Evolutionary conservation across 768 basidiomycete genomes (phyloP), one percentile per base, ranked within the genome.

Genomic region (Boletellus emodensis): DNA sequence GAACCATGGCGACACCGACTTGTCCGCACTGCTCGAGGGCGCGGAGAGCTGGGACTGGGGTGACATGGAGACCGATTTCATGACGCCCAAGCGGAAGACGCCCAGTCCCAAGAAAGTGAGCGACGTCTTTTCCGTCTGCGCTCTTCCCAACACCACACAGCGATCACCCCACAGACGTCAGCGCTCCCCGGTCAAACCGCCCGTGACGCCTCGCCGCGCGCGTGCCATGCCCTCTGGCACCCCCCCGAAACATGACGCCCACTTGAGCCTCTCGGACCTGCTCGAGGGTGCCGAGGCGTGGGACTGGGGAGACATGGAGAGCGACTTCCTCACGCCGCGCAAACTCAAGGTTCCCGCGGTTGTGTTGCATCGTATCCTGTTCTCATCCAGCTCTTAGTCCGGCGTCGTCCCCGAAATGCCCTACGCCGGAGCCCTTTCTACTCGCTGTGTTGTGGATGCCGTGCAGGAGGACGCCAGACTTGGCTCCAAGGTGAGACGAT

Each of bases 11-110:
- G 35, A 37, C 24, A 78, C 84, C 51, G 79, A 84, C 52, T 57
- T 84, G 28, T 61, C 68, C 3, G 60, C 67, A 4, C 71, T 87
- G 13, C 60, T 85, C n/a, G 78, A 83, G 26, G 87, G 84, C 0
- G 81, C 80, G 1, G 86, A 85, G 58, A 71, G 76, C 34, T 86
- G 85, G 83, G 83, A 89, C 55, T 82, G 84, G 79, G 72, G 78
- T 30, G 79, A 82, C 52, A 77, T 78, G 72, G 71, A 74, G 44
- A 63, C 69, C 0, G 78, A 81, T 52, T 73, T 75, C 28, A 52
- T 78, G 38, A 77, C 76, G 2, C 82, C 82, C 3, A 75, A 72
- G 50, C 83, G 80, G 49, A 70, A 72, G 30, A 62, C 61, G 3
- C 55, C 57, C 11, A 69, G 68, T 42, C 59, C 56, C 57, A 63